phyloP scores from a whole-genome alignment of 768 basidiomycete species.

The Boletus pseudopeckii region DNA sequence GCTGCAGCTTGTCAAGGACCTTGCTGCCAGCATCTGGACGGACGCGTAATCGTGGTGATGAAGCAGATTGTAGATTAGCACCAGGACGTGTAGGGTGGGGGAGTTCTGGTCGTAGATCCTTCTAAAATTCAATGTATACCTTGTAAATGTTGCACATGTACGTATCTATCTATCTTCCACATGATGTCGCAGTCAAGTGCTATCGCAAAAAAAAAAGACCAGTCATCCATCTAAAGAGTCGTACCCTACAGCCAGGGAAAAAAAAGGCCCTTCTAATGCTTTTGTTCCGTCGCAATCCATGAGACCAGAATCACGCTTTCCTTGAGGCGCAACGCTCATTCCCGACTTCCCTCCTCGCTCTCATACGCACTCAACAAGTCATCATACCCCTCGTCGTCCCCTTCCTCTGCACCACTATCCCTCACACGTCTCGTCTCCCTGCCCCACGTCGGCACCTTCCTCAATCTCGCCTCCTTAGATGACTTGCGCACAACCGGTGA shows the following conservation, averaged over 20 bases:
- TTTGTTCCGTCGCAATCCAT: background rate
- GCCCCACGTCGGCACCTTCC: conserved; percentile 47
- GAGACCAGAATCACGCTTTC: background rate
- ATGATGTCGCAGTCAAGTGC: background rate
- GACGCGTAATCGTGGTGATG: conserved; percentile 12
- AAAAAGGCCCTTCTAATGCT: background rate
- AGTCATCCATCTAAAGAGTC: background rate
- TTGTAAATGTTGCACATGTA: background rate
- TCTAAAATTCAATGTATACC: background rate
- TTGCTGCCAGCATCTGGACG: conserved; percentile 37
- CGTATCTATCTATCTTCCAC: background rate
- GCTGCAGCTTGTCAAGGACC: conserved; percentile 31
- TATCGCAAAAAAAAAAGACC: background rate
- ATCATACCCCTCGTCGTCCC: conserved; percentile 74
- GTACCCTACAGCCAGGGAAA: background rate
- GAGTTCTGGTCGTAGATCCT: no score
- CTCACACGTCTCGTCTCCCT: conserved; percentile 38
- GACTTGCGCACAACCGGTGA: conserved; percentile 27
- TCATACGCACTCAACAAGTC: conserved; percentile 79
- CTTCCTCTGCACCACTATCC: conserved; percentile 70
- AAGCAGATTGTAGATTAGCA: background rate
- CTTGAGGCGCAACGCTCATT: conserved; percentile 13
- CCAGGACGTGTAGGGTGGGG: background rate
- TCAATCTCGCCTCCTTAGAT: conserved; percentile 32
- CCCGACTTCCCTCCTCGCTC: conserved; percentile 57